Conservation (phyloP, 1,139 yeast species). For the Candida gigantensis region DNA sequence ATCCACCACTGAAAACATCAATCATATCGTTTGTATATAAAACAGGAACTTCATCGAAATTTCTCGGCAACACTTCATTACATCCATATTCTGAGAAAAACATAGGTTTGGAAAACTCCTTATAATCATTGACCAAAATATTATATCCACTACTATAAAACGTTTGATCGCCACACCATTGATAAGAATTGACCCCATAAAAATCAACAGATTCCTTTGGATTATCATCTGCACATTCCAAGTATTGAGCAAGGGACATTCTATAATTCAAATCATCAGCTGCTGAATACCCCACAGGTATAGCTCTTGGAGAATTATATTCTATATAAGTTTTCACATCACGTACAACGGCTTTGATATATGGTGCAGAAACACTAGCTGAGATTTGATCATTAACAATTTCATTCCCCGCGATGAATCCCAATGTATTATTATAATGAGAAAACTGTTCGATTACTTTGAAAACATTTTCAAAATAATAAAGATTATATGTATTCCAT, state of each 20-base stretch:
- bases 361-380: constrained; percentile 68
- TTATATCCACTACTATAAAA: constrained; percentile 83
- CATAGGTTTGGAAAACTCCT: constrained; percentile 69
- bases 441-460: constrained; percentile 82
- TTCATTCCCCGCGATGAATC: constrained; percentile 95
- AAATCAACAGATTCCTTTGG: constrained; percentile 72
- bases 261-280: constrained; percentile 86
- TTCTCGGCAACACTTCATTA: constrained; percentile 77
- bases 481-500: constrained; percentile 72
- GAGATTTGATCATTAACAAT: constrained; percentile 78
- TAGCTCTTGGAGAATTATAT: constrained; percentile 56
- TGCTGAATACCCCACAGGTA: constrained; percentile 94
- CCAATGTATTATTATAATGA: constrained; percentile 82
- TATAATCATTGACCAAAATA: constrained; percentile 68
- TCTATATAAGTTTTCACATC: constrained; percentile 76
- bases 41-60: constrained; percentile 74
- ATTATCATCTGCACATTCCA: constrained; percentile 72
- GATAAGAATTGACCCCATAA: constrained; percentile 93
- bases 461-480: constrained; percentile 74
- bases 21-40: constrained; percentile 76
- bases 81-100: constrained; percentile 95
- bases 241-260: constrained; percentile 72
- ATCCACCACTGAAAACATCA: constrained; percentile 84
- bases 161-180: constrained; percentile 95
- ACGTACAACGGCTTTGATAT: constrained; percentile 74